phyloP scores from a whole-genome alignment of 2,329 filamentous ascomycete species.

The Apiospora phragmitis region DNA sequence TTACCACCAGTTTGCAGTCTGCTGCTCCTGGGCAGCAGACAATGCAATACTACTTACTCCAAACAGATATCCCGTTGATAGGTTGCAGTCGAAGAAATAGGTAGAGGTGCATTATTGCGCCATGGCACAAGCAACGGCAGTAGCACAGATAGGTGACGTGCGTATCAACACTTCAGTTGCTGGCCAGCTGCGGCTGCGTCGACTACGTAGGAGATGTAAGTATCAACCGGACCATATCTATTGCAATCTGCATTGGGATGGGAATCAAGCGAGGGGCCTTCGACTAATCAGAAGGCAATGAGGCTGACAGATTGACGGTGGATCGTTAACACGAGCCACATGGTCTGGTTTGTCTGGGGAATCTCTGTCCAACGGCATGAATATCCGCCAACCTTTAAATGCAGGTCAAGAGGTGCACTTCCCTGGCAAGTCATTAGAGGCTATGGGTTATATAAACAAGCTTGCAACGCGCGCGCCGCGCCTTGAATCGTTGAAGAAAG shows the following conservation, averaged over 20 bases:
- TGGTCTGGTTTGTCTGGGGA: background rate
- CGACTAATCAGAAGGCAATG: conserved; percentile 5
- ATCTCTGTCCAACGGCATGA: background rate
- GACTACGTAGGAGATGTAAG: background rate
- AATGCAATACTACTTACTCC: background rate
- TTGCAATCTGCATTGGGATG: background rate
- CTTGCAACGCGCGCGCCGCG: conserved; percentile 1
- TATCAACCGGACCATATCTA: background rate
- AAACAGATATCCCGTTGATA: background rate
- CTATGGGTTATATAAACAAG: background rate
- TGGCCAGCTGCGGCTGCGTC: background rate
- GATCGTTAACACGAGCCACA: conserved; percentile 3
- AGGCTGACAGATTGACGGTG: conserved; percentile 6
- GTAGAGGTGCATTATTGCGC: background rate
- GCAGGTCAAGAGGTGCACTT: too few relatives aligned
- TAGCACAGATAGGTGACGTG: background rate
- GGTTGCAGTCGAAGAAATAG: background rate
- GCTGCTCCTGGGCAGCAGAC: background rate
- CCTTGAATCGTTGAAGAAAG: background rate
- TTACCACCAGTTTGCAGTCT: background rate
- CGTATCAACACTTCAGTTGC: background rate
- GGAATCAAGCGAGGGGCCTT: background rate
- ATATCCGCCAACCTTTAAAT: background rate
- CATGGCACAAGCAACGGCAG: background rate
- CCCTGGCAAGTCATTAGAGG: background rate